Conservation (phyloP, 306 rosid genomes). For the Dalbergia cultrata region DNA sequence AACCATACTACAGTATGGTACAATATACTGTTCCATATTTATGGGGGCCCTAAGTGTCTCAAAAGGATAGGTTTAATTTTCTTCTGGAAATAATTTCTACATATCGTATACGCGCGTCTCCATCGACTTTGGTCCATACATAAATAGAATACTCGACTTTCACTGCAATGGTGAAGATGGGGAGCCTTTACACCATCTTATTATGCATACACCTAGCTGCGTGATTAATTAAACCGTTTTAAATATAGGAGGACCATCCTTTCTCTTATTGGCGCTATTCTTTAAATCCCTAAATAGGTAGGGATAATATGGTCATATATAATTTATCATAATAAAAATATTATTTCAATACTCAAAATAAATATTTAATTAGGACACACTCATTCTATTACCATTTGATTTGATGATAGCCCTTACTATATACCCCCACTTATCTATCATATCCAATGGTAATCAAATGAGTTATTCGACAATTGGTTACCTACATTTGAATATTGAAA, state of each 20-base stretch:
- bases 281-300: neutral
- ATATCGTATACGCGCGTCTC: neutral
- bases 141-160: slow-evolving; percentile 25
- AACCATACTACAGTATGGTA: neutral
- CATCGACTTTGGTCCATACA: neutral
- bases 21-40: slow-evolving; percentile 1
- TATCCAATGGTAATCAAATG: no score
- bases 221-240: neutral
- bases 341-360: no score
- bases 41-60: slow-evolving; percentile 3
- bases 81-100: slow-evolving; percentile 11
- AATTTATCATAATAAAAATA: neutral
- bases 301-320: neutral
- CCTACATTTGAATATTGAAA: no score
- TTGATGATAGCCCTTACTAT: no score
- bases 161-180: slow-evolving; percentile 25
- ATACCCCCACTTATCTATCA: no score
- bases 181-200: slow-evolving; percentile 27
- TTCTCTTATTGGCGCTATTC: neutral
- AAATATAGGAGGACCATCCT: slow-evolving; percentile 9
- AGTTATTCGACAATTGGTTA: no score
- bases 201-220: neutral
- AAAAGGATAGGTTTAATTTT: slow-evolving; percentile 5
- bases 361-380: no score
- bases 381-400: no score